phyloP scores from a whole-genome alignment of 805 yeast genomes.

The Saccharomycopsis sp. region DNA sequence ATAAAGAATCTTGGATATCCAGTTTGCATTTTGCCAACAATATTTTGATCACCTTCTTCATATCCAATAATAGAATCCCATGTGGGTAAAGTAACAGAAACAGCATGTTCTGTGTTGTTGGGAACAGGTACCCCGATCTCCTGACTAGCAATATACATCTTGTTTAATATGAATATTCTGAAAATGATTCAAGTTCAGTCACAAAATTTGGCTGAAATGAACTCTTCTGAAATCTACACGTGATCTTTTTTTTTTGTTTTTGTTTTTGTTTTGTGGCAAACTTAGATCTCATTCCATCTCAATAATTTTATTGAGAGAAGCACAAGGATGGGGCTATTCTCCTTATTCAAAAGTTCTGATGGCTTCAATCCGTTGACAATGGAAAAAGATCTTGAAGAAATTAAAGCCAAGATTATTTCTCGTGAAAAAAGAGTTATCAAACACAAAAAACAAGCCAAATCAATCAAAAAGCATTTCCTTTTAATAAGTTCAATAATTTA shows the following conservation, averaged over 20 bases:
- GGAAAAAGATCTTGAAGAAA: constrained; percentile 18
- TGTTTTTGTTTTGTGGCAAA: too few species aligned
- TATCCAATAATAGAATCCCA: constrained; percentile 93
- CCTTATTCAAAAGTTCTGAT: not conserved
- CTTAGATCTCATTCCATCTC: too few species aligned
- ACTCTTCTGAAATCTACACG: too few species aligned
- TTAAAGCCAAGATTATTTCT: constrained; percentile 1
- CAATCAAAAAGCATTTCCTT: too few species aligned
- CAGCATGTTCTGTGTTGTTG: constrained; percentile 83
- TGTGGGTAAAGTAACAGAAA: constrained; percentile 88
- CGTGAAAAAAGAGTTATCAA: constrained; percentile 6
- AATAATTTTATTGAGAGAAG: too few species aligned
- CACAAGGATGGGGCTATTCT: constrained; percentile 11
- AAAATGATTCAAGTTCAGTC: too few species aligned
- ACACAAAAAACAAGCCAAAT: not conserved
- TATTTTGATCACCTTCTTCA: constrained; percentile 82
- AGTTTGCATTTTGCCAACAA: constrained; percentile 61
- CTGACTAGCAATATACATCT: constrained; percentile 22
- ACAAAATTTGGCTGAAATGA: too few species aligned
- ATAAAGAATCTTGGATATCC: constrained; percentile 87
- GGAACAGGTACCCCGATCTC: constrained; percentile 81
- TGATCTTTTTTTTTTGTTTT: too few species aligned
- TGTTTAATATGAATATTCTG: too few species aligned
- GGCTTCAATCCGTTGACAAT: constrained; percentile 15
- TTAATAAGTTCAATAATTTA: too few species aligned